Evolutionary conservation across 108 stramenopile genomes (phyloP).

Genomic region (Cyclostephanos invisitatus): DNA sequence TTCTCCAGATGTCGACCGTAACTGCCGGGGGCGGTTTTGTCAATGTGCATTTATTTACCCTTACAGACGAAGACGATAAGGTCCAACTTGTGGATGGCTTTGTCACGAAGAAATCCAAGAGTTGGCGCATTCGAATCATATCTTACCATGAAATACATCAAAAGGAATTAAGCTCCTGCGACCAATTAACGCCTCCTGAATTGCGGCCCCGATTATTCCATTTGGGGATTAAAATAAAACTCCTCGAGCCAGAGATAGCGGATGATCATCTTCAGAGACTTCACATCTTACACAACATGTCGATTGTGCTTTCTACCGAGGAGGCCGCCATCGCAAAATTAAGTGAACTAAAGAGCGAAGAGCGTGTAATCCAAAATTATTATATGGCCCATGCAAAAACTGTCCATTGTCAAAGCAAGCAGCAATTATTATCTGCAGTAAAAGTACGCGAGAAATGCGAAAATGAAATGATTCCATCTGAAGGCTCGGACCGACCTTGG

Average conservation of each 20-base stretch:
- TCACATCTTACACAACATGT: conserved; percentile 61
- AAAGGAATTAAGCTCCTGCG: too few species aligned
- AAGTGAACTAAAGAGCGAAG: conserved; percentile 43
- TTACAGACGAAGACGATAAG: conserved; percentile 5
- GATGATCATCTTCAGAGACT: conserved; percentile 59
- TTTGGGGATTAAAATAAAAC: conserved; percentile 51
- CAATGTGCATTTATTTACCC: conserved; percentile 36
- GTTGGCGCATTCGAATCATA: conserved; percentile 50
- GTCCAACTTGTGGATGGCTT: conserved; percentile 42
- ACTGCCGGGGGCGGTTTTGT: conserved; percentile 65
- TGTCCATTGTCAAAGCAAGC: conserved; percentile 38
- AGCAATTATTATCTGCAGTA: conserved; percentile 19
- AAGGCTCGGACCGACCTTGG: conserved; percentile 52
- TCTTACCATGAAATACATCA: conserved; percentile 2
- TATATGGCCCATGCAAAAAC: conserved; percentile 46
- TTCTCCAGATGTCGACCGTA: conserved; percentile 53
- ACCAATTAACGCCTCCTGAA: background rate
- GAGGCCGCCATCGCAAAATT: conserved; percentile 4
- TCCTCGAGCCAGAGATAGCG: conserved; percentile 60
- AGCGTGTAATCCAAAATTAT: conserved; percentile 36
- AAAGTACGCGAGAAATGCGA: conserved; percentile 23
- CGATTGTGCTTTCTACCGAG: conserved; percentile 21
- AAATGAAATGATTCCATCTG: conserved; percentile 25
- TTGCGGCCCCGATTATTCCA: conserved; percentile 12
- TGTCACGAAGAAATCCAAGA: conserved; percentile 57